Base-by-base conservation (phyloP, 2,329 filamentous ascomycete genomes). In the Xylariaceae sp. region DNA sequence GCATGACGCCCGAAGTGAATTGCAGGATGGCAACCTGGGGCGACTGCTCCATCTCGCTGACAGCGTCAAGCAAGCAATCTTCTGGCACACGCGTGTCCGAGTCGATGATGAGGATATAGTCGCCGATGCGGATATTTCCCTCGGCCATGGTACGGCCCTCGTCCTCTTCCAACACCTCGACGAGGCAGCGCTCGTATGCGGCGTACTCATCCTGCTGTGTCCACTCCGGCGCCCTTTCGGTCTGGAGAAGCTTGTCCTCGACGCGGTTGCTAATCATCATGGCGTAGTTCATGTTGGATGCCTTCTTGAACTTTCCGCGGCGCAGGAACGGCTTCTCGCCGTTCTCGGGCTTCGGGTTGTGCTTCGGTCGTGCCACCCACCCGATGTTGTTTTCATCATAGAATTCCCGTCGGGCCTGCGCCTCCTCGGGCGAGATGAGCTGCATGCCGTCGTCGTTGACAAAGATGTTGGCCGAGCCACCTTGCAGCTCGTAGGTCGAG, bases 121-220 rank as follows among this genome's bases (percentile, higher is more conserved):
- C 87, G 40, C 88, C 88, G 15, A 94, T 70, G 36, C 87, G 85
- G 51, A 94, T 83, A 61, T 92, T 88, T 46, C 87, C 88, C 56
- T 88, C 85, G 13, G 86, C 86, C 83, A 83, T 85, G 18, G 83
- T 83, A 18, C 81, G 76, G 13, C 80, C 78, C 14, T 56, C 50
- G 40, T 85, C 71, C 34, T 81, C 76, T 32, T 80, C 73, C 26
- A 89, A 70, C 13, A 83, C 75, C 43, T 83, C 74, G 50, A 77
- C 73, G 29, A 89, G 70, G 43, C 76, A 71, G 53, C 70, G 62
- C 59, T 81, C 74, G 54, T 88, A 88, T 2, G 78, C 80, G 43
- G 70, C 64, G 5, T 75, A 74, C 59, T 87, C 83, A 43, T 86
- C 78, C 31, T 74, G 70, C 54, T 85, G 81, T 23, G 71, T 79